These are phyloP conservation scores for Blastobotrys serpentis DNA, from an alignment of 1,139 yeast genomes.

Conservation along the genomic window DNA sequence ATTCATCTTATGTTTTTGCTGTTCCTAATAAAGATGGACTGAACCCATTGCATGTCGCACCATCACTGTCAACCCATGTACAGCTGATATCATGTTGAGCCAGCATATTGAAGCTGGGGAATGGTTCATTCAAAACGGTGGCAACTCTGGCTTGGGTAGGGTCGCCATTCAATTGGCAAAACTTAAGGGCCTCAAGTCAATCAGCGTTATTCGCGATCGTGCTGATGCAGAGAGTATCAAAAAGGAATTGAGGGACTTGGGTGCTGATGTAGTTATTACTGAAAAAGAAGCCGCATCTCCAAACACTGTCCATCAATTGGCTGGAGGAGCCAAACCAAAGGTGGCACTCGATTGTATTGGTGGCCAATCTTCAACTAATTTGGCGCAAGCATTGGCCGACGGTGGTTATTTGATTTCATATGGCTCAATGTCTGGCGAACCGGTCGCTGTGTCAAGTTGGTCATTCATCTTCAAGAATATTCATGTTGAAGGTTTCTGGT, in stretches of 20 bases:
- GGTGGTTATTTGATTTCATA: slow-evolving; percentile 80
- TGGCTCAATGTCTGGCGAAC: slow-evolving; percentile 97
- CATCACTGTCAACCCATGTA: slow-evolving; percentile 82
- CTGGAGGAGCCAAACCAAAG: slow-evolving; percentile 51
- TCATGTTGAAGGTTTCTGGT: slow-evolving; percentile 89
- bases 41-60: slow-evolving; percentile 69
- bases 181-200: slow-evolving; percentile 72
- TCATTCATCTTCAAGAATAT: slow-evolving; percentile 85
- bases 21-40: slow-evolving; percentile 45
- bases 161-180: slow-evolving; percentile 85
- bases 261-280: slow-evolving; percentile 87
- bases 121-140: slow-evolving; percentile 96
- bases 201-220: slow-evolving; percentile 84
- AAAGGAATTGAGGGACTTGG: slow-evolving; percentile 56
- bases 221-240: slow-evolving; percentile 65
- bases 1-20: slow-evolving; percentile 42
- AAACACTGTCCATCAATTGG: slow-evolving; percentile 59
- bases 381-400: slow-evolving; percentile 72
- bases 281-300: slow-evolving; percentile 74
- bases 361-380: slow-evolving; percentile 74
- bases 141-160: slow-evolving; percentile 91
- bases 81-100: slow-evolving; percentile 86
- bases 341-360: slow-evolving; percentile 91
- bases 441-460: slow-evolving; percentile 83
- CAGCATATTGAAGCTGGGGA: slow-evolving; percentile 70